Evolutionary conservation across 805 yeast genomes (phyloP).

Genomic region (Alloascoidea hylecoeti): DNA sequence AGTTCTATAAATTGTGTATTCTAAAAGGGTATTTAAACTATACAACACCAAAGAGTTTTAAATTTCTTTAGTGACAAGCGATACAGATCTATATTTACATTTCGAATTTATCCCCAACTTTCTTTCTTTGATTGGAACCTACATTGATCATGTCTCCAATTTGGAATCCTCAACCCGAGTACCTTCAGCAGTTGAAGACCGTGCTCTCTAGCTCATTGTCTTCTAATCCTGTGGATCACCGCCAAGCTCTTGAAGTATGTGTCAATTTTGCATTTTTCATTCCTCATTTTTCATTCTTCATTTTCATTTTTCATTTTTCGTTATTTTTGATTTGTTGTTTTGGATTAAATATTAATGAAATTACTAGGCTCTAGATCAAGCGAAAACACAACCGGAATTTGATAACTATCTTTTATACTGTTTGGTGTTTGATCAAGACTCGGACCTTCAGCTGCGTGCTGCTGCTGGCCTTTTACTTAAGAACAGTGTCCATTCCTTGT

Average conservation of each 20-base stretch:
- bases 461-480: conserved; percentile 82
- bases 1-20: background rate
- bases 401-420: conserved; percentile 68
- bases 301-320: background rate
- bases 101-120: no score
- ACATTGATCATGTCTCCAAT: conserved; percentile 11
- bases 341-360: background rate
- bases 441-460: conserved; percentile 52
- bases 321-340: background rate
- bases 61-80: no score
- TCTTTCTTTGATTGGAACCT: background rate
- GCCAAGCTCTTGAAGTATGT: conserved; percentile 43
- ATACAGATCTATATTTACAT: no score
- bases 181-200: conserved; percentile 47
- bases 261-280: background rate
- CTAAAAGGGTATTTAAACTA: background rate
- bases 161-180: conserved; percentile 59
- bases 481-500: conserved; percentile 27
- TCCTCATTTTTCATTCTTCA: background rate
- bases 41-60: background rate
- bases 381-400: conserved; percentile 60
- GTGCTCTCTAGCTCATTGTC: conserved; percentile 67
- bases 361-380: conserved; percentile 44
- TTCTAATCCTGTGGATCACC: conserved; percentile 35
- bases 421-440: conserved; percentile 37